phyloP scores from a whole-genome alignment of 2,329 filamentous ascomycete species.

The Botrytis porri region DNA sequence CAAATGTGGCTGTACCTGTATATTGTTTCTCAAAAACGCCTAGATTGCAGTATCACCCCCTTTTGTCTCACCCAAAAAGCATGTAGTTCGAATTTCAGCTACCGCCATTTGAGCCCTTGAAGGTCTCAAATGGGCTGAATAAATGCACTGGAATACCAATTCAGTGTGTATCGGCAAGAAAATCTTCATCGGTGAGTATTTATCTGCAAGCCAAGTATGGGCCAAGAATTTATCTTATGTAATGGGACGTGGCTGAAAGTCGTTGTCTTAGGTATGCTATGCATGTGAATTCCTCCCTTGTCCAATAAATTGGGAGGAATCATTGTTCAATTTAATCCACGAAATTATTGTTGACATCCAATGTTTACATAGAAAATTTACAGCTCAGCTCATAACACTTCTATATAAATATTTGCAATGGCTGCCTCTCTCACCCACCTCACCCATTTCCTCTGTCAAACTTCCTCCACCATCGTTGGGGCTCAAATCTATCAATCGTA shows the following conservation, averaged over 20 bases:
- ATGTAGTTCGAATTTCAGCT: not conserved
- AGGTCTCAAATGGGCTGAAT: not conserved
- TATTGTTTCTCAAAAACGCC: not conserved
- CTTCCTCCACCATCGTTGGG: not conserved
- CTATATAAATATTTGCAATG: not conserved
- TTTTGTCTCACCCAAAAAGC: not conserved
- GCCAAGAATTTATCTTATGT: conserved; percentile 3
- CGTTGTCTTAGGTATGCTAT: not conserved
- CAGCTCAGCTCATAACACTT: not conserved
- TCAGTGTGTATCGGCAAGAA: not conserved
- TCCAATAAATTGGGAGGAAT: not conserved
- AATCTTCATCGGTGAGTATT: not conserved
- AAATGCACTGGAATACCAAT: not conserved
- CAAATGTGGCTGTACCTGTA: not conserved
- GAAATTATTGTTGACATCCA: not conserved
- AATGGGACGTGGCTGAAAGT: not conserved
- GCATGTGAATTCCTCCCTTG: conserved; percentile 1
- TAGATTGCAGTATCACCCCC: not conserved
- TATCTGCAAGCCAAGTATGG: not conserved
- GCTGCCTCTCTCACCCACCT: not conserved
- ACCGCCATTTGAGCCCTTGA: not conserved
- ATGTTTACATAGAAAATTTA: not conserved
- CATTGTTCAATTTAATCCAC: not conserved
- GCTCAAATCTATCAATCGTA: not conserved
- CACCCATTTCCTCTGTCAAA: not conserved